phyloP scores from a whole-genome alignment of 352 stramenopile genomes.

The Lagenidium sp. region DNA sequence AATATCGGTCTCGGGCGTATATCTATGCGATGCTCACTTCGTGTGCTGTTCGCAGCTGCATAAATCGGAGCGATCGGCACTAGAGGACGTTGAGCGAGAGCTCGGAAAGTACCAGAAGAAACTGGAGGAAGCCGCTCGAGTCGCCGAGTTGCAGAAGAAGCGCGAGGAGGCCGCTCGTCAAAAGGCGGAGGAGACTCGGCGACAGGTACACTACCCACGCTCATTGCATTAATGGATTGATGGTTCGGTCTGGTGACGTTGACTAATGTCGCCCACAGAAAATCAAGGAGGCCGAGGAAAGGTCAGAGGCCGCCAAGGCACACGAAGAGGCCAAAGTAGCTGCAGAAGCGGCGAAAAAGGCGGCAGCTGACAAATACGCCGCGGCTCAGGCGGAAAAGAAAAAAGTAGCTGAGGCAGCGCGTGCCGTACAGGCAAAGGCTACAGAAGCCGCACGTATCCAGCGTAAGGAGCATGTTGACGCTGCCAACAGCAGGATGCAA shows the following conservation, averaged over 20 bases:
- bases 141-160: constrained; percentile 25
- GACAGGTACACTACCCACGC: constrained; percentile 17
- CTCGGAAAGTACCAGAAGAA: constrained; percentile 34
- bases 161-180: constrained; percentile 25
- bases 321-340: constrained; percentile 19
- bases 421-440: no score
- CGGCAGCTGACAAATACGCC: constrained; percentile 19
- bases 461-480: constrained; percentile 19
- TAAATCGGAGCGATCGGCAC: constrained; percentile 25
- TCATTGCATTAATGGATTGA: background rate
- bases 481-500: constrained; percentile 27
- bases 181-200: constrained; percentile 22
- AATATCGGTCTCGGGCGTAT: no score
- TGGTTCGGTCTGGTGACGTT: background rate
- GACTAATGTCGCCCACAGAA: constrained; percentile 7
- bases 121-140: constrained; percentile 16
- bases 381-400: constrained; percentile 42
- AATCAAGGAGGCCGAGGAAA: constrained; percentile 11
- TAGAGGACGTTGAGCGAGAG: constrained; percentile 39
- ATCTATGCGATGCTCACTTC: no score
- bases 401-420: no score
- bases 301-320: constrained; percentile 2
- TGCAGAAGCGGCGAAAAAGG: constrained; percentile 21
- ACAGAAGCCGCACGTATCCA: no score
- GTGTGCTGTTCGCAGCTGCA: no score